Percentiles rank a stretch among this genome's conserved stretches.
These are phyloP conservation scores for Botrytis hyacinthi DNA, from an alignment of 2,329 filamentous ascomycete genomes.

Conservation along the genomic window DNA sequence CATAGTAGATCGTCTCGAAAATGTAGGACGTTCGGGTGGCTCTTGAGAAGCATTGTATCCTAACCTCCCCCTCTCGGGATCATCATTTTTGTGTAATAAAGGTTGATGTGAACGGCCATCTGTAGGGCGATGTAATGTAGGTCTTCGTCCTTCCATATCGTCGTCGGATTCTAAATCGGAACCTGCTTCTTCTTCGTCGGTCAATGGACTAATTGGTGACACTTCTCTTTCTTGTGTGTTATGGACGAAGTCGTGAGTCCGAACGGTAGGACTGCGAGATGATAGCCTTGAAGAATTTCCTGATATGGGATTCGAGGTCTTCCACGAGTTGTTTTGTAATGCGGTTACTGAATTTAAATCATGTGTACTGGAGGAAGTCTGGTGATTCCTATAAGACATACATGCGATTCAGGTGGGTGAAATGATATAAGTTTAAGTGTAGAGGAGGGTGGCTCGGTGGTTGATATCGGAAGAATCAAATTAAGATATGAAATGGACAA, in stretches of 20 bases:
- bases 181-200: slow-evolving; percentile 31
- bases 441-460: background rate
- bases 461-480: slow-evolving; percentile 9
- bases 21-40: slow-evolving; percentile 33
- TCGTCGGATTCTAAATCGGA: slow-evolving; percentile 31
- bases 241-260: slow-evolving; percentile 25
- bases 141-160: slow-evolving; percentile 42
- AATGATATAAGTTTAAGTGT: background rate
- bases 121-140: slow-evolving; percentile 40
- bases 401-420: slow-evolving; percentile 27
- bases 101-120: slow-evolving; percentile 43
- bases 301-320: slow-evolving; percentile 31
- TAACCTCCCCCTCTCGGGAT: slow-evolving; percentile 36
- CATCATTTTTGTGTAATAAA: slow-evolving; percentile 36
- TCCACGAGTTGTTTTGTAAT: slow-evolving; percentile 26
- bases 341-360: slow-evolving; percentile 15
- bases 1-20: slow-evolving; percentile 64
- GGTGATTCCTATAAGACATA: slow-evolving; percentile 37
- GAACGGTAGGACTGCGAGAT: slow-evolving; percentile 25
- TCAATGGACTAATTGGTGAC: slow-evolving; percentile 12
- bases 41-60: slow-evolving; percentile 35
- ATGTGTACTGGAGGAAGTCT: slow-evolving; percentile 20
- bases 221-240: slow-evolving; percentile 22
- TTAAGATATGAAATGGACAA: background rate
- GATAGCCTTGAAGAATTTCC: slow-evolving; percentile 25